phyloP scores from a whole-genome alignment of 768 basidiomycete genomes.

The Porphyrellus cyaneotinctus region DNA sequence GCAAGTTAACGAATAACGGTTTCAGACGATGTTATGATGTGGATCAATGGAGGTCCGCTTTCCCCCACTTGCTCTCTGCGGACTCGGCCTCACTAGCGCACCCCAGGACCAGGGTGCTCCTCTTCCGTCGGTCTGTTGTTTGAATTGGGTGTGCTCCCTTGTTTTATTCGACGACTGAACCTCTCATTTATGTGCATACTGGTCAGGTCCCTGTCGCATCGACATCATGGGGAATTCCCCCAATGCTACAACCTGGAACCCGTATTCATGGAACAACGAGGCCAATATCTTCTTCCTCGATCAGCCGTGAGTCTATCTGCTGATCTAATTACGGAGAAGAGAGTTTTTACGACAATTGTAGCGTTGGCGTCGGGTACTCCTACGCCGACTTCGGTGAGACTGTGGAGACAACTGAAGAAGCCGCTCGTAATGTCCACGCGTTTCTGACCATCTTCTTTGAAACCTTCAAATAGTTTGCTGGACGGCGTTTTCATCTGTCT shows the following conservation, averaged over 20 bases:
- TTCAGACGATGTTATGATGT: slow-evolving; percentile 63
- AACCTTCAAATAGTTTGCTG: slow-evolving; percentile 67
- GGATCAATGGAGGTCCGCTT: slow-evolving; percentile 59
- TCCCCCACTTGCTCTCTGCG: not conserved
- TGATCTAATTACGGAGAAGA: not conserved
- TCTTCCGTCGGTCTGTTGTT: slow-evolving; percentile 55
- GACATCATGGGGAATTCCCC: slow-evolving; percentile 51
- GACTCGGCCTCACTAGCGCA: not conserved
- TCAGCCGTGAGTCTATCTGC: slow-evolving; percentile 42
- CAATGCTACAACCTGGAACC: slow-evolving; percentile 62
- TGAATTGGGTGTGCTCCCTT: slow-evolving; percentile 42
- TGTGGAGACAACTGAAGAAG: slow-evolving; percentile 74
- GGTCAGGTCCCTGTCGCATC: slow-evolving; percentile 55
- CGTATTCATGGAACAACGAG: slow-evolving; percentile 60
- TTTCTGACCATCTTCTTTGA: slow-evolving; percentile 80
- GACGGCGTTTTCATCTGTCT: slow-evolving; percentile 64
- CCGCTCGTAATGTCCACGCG: slow-evolving; percentile 68
- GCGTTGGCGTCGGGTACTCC: slow-evolving; percentile 68
- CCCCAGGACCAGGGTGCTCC: slow-evolving; percentile 54
- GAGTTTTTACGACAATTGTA: slow-evolving; percentile 17
- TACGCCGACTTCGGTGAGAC: slow-evolving; percentile 67
- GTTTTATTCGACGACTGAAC: slow-evolving; percentile 6
- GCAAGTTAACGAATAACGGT: slow-evolving; percentile 15
- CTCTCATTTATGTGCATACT: slow-evolving; percentile 23
- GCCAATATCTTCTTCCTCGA: slow-evolving; percentile 71